Percentiles rank a stretch among this genome's conserved stretches.
Conservation (phyloP, 2,329 filamentous ascomycete species). For the Ceratocystis cacaofunesta region DNA sequence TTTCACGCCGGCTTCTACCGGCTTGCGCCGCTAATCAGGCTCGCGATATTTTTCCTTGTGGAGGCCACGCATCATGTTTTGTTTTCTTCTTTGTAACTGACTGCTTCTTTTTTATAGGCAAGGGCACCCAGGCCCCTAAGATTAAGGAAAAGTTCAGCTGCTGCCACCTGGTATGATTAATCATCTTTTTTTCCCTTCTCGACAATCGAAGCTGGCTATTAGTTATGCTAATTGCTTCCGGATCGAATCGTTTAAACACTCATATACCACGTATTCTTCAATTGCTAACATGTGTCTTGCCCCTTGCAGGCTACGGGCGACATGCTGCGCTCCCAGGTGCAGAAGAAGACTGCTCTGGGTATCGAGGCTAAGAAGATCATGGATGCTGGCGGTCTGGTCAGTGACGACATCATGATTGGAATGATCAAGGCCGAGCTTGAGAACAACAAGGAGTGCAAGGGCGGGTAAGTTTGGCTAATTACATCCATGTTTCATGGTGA, state of each 20-base stretch:
- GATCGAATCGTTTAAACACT: background rate
- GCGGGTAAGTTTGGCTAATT: constrained; percentile 53
- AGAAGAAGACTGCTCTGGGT: constrained; percentile 89
- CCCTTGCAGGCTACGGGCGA: constrained; percentile 73
- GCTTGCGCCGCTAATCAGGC: background rate
- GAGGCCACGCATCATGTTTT: background rate
- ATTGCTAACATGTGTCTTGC: constrained; percentile 6
- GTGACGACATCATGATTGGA: constrained; percentile 97
- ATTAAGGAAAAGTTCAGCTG: constrained; percentile 97
- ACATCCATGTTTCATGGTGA: too few species aligned
- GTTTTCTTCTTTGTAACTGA: constrained; percentile 1
- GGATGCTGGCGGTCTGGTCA: constrained; percentile 94
- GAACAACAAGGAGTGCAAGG: constrained; percentile 87
- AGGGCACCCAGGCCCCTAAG: constrained; percentile 94
- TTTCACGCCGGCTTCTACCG: background rate
- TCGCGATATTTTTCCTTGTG: background rate
- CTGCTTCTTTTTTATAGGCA: constrained; percentile 45
- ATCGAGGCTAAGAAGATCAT: constrained; percentile 99
- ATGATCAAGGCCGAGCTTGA: constrained; percentile 99
- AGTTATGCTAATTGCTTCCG: background rate
- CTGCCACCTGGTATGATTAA: constrained; percentile 71
- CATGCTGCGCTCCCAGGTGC: constrained; percentile 96
- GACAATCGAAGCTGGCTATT: background rate
- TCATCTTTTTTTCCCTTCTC: background rate
- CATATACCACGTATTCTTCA: constrained; percentile 16